Percentiles rank a stretch among this genome's conserved stretches.
Conservation (phyloP, 371 early-diverging fungal species). For the Mortierella sp. region DNA sequence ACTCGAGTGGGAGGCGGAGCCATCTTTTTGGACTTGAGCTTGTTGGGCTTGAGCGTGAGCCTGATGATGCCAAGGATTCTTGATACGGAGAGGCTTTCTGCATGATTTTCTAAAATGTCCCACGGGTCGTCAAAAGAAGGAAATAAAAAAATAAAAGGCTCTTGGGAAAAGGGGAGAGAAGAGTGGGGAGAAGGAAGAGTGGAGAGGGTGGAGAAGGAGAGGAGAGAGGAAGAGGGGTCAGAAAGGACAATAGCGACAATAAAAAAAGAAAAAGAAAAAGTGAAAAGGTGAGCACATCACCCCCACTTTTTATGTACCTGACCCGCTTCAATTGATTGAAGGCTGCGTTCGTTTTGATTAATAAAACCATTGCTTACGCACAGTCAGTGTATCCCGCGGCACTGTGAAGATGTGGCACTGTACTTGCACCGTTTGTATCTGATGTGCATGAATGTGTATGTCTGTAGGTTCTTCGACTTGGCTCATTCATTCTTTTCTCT, state of each 20-base stretch:
- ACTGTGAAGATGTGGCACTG: not conserved
- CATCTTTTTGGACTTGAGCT: not conserved
- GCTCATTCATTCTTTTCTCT: not conserved
- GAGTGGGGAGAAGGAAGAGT: not conserved
- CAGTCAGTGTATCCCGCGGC: not conserved
- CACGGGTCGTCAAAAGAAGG: not conserved
- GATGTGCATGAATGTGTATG: too few relatives aligned
- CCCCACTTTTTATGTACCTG: not conserved
- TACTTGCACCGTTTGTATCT: not conserved
- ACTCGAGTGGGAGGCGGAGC: conserved; percentile 15
- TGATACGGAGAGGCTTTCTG: not conserved
- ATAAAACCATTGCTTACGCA: not conserved
- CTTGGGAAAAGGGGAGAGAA: not conserved
- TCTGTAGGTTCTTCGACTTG: not conserved
- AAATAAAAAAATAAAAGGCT: not conserved
- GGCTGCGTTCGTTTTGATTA: not conserved
- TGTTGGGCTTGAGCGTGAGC: not conserved
- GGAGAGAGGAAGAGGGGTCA: not conserved
- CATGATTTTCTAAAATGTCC: not conserved
- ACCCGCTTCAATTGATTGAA: not conserved
- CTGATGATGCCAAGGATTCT: not conserved
- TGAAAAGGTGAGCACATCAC: not conserved
- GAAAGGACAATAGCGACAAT: not conserved
- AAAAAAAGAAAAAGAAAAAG: not conserved
- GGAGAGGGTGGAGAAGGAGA: not conserved